These are phyloP conservation scores for Pisolithus orientalis DNA, from an alignment of 768 basidiomycete species.

Conservation along the genomic window DNA sequence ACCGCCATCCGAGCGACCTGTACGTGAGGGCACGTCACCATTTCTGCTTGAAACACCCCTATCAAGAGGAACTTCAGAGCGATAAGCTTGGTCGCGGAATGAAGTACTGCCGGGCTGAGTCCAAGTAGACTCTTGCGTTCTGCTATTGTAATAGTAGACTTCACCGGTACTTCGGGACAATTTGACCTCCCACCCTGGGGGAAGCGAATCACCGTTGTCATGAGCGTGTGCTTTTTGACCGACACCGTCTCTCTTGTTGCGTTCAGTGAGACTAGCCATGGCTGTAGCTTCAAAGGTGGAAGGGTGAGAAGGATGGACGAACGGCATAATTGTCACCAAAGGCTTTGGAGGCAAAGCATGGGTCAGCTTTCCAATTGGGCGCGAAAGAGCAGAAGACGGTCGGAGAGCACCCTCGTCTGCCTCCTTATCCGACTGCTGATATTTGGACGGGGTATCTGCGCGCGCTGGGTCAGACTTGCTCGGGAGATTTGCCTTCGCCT, in stretches of 20 bases:
- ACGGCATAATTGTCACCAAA: constrained; percentile 42
- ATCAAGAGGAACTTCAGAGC: constrained; percentile 23
- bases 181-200: constrained; percentile 58
- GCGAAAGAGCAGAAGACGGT: constrained; percentile 20
- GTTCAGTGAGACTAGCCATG: constrained; percentile 44
- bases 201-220: constrained; percentile 34
- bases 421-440: constrained; percentile 5
- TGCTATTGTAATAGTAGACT: constrained; percentile 53
- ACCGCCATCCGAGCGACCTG: constrained; percentile 22
- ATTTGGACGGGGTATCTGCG: constrained; percentile 8
- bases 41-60: constrained; percentile 19
- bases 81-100: constrained; percentile 20
- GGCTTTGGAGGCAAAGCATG: constrained; percentile 70
- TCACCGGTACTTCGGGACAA: constrained; percentile 42
- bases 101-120: constrained; percentile 36
- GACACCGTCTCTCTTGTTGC: constrained; percentile 39
- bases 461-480: constrained; percentile 1
- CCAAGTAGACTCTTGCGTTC: constrained; percentile 56
- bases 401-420: constrained; percentile 8
- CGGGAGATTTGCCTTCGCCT: constrained; percentile 1
- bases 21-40: constrained; percentile 19
- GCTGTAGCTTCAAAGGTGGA: constrained; percentile 56
- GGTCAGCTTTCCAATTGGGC: constrained; percentile 38
- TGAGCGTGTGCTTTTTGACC: constrained; percentile 14
- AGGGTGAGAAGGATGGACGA: constrained; percentile 49